phyloP scores from a whole-genome alignment of 169 alveolate genomes.

The Amoebophrya sp. region DNA sequence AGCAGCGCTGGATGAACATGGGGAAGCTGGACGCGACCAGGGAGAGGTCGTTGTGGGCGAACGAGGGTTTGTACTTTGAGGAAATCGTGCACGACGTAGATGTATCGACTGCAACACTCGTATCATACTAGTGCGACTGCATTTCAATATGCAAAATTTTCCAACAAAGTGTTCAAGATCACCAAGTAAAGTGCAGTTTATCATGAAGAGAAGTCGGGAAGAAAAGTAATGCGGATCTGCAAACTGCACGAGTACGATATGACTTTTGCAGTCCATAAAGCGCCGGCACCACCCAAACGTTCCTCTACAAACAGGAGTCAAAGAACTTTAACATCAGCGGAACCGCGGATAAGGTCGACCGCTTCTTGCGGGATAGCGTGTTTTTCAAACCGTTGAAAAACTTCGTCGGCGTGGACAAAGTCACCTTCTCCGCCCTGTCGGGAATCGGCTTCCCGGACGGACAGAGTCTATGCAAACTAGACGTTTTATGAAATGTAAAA shows the following conservation, averaged over 20 bases:
- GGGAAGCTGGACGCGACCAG: background rate
- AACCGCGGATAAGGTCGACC: background rate
- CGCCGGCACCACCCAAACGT: background rate
- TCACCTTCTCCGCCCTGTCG: background rate
- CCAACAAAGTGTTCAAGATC: no score
- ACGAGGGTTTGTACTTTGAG: background rate
- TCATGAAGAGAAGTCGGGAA: no score
- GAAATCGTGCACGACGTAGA: no score
- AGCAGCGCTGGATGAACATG: background rate
- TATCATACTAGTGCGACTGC: no score
- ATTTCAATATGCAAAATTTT: no score
- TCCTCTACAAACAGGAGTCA: background rate
- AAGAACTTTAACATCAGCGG: background rate
- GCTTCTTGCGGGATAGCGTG: constrained; percentile 2
- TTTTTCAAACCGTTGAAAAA: background rate
- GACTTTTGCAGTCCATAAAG: no score
- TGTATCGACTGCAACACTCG: no score
- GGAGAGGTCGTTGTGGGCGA: background rate
- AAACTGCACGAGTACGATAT: no score
- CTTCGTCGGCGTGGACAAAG: constrained; percentile 20
- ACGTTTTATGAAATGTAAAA: no score
- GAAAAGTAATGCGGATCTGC: no score
- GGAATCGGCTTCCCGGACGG: constrained; percentile 9
- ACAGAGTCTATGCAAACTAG: background rate
- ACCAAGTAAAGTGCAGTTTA: no score